Conservation (phyloP, 306 rosid species). For the Sicyos baderoa region DNA sequence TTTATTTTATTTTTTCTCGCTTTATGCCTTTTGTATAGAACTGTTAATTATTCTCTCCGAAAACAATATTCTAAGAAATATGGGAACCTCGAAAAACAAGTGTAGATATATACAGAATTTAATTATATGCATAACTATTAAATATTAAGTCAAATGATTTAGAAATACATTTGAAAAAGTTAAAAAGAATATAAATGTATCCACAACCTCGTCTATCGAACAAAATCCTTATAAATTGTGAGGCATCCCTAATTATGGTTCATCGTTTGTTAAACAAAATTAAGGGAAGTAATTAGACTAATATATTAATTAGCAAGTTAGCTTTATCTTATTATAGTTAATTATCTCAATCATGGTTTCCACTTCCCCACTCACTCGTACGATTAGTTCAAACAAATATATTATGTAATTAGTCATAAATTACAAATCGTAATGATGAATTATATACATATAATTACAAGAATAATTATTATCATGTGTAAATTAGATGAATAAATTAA, state of each 20-base stretch:
- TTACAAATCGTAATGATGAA: background rate
- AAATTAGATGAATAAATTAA: slow-evolving; percentile 1
- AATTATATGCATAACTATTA: too few relatives aligned
- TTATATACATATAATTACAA: background rate
- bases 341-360: background rate
- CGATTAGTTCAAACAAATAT: slow-evolving; percentile 8
- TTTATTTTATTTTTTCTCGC: too few relatives aligned
- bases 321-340: background rate
- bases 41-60: too few relatives aligned
- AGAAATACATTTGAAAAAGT: too few relatives aligned
- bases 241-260: background rate
- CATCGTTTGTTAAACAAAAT: background rate
- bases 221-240: background rate
- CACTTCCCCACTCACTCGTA: slow-evolving; percentile 8
- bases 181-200: too few relatives aligned
- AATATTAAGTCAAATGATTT: too few relatives aligned
- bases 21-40: too few relatives aligned
- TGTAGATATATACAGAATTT: too few relatives aligned
- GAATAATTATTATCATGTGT: background rate
- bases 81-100: too few relatives aligned
- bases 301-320: background rate
- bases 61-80: too few relatives aligned
- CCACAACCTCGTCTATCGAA: background rate
- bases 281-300: background rate
- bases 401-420: background rate